phyloP scores from a whole-genome alignment of 345 rosid species.

The Eucalyptus fibrosa region DNA sequence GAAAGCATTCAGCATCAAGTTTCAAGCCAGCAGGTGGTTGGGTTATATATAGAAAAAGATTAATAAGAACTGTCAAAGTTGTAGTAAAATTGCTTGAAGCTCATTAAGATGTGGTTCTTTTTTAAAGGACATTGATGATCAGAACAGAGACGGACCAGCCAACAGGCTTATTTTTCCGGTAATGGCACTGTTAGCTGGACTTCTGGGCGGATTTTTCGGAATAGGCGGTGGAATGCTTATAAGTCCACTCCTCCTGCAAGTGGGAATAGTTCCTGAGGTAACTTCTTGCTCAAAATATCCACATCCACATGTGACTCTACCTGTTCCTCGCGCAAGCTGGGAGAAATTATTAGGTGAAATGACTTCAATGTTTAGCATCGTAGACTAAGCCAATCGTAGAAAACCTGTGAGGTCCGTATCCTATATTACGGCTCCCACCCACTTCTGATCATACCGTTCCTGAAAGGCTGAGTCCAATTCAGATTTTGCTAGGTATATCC shows the following conservation, averaged over 20 bases:
- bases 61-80: neutral
- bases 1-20: slow-evolving; percentile 6
- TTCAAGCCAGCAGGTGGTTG: slow-evolving; percentile 15
- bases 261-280: slow-evolving; percentile 76
- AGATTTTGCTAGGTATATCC: neutral
- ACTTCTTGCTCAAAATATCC: neutral
- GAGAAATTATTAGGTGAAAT: neutral
- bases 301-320: neutral
- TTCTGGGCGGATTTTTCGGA: slow-evolving; percentile 80
- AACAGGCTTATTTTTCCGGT: slow-evolving; percentile 45
- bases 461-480: neutral
- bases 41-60: neutral
- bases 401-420: neutral
- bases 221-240: slow-evolving; percentile 97
- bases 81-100: neutral
- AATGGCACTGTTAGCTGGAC: slow-evolving; percentile 76
- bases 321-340: neutral
- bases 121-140: slow-evolving; percentile 13
- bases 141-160: slow-evolving; percentile 3
- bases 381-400: neutral
- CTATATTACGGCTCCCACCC: neutral
- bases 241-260: slow-evolving; percentile 85
- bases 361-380: neutral
- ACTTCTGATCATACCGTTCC: neutral
- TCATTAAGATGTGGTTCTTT: neutral